These are phyloP conservation scores for Russula sp. DNA, from an alignment of 768 basidiomycete species.

Conservation along the genomic window DNA sequence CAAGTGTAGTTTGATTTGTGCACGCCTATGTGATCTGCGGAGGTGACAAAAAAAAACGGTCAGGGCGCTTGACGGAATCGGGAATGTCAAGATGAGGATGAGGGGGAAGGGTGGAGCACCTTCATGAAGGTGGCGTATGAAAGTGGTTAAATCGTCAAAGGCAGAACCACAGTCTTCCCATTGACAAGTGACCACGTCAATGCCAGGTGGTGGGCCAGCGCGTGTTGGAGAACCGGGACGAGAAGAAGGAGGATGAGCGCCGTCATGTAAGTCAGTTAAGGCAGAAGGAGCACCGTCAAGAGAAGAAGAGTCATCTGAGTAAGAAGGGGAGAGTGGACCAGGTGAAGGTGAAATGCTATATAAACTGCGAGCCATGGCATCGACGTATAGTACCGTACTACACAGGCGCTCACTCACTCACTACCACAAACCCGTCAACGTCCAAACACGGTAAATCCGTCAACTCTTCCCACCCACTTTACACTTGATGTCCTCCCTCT, in stretches of 20 bases:
- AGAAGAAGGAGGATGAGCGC: conserved; percentile 30
- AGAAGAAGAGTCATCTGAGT: conserved; percentile 30
- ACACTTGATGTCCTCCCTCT: background rate
- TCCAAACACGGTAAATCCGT: too few species aligned
- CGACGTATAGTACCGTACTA: too few species aligned
- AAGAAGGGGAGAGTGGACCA: conserved; percentile 37
- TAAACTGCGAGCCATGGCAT: conserved; percentile 29
- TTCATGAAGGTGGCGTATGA: conserved; percentile 79
- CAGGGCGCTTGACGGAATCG: conserved; percentile 15
- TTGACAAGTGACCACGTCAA: conserved; percentile 65
- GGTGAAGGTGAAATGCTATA: conserved; percentile 37
- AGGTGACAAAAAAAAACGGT: conserved; percentile 12
- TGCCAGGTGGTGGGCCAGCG: conserved; percentile 25
- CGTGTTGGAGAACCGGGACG: conserved; percentile 37
- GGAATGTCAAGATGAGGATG: background rate
- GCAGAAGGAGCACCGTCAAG: conserved; percentile 18
- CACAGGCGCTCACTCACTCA: too few species aligned
- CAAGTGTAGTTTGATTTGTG: conserved; percentile 85
- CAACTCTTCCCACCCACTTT: background rate
- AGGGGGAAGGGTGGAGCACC: conserved; percentile 42
- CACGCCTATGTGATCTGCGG: conserved; percentile 70
- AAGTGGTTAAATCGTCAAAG: conserved; percentile 65
- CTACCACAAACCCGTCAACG: too few species aligned
- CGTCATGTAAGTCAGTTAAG: conserved; percentile 22
- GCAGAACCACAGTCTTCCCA: conserved; percentile 78